Evolutionary conservation across 2,329 filamentous ascomycete genomes (phyloP).

Genomic region (Bipolaris zeicola): DNA sequence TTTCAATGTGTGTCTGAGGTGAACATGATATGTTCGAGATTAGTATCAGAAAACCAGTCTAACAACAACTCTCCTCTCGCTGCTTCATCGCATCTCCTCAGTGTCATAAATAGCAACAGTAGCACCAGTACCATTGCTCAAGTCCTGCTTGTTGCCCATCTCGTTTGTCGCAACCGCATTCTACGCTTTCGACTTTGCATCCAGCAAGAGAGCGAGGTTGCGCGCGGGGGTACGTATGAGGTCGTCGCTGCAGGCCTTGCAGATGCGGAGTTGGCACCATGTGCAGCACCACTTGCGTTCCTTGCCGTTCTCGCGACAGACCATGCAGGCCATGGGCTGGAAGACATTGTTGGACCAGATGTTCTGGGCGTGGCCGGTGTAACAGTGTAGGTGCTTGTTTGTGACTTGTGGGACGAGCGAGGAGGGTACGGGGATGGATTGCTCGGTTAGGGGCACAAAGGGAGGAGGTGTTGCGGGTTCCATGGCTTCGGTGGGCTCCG

Average conservation of each 20-base stretch:
- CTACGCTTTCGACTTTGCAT: constrained; percentile 23
- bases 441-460: constrained; percentile 31
- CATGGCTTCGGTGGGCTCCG: background rate
- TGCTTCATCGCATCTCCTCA: constrained; percentile 2
- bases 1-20: too few relatives aligned
- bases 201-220: constrained; percentile 26
- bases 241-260: constrained; percentile 35
- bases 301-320: constrained; percentile 35
- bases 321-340: constrained; percentile 45
- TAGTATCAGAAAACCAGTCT: too few relatives aligned
- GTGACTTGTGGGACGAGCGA: constrained; percentile 38
- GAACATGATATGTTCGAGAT: too few relatives aligned
- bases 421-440: constrained; percentile 18
- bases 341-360: constrained; percentile 40
- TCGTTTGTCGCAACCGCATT: constrained; percentile 1
- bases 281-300: constrained; percentile 43
- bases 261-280: constrained; percentile 47
- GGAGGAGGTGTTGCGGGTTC: constrained; percentile 7
- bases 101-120: constrained; percentile 12
- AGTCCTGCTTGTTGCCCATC: background rate
- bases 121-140: background rate
- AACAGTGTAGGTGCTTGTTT: constrained; percentile 39
- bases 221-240: constrained; percentile 27
- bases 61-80: background rate
- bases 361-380: constrained; percentile 35